A percentile compares a stretch with the other conserved stretches of the same genome.
Evolutionary conservation across 2,329 filamentous ascomycete species (phyloP).

Genomic region (Penicillium hordei): DNA sequence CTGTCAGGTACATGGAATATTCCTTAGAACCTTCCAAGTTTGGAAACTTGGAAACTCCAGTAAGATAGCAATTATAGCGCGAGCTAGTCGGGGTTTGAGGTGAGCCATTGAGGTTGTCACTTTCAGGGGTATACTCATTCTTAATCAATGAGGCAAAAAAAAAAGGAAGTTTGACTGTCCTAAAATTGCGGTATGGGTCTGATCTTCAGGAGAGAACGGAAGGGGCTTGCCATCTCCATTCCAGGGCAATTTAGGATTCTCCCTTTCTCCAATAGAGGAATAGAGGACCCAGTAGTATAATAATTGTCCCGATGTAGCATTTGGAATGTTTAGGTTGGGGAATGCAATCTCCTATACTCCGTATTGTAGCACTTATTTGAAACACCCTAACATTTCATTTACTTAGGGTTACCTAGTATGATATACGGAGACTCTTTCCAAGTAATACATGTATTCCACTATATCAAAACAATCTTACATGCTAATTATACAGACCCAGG

Average conservation of each 20-base stretch:
- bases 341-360: background rate
- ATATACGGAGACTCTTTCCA: background rate
- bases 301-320: background rate
- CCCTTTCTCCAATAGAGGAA: slow-evolving; percentile 2
- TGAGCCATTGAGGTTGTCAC: slow-evolving; percentile 2
- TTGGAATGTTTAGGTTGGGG: background rate
- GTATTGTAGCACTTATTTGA: background rate
- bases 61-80: background rate
- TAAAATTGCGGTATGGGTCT: slow-evolving; percentile 8
- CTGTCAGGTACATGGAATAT: background rate
- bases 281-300: background rate
- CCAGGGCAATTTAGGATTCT: slow-evolving; percentile 7
- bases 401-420: background rate
- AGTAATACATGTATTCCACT: background rate
- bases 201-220: slow-evolving; percentile 32
- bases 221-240: slow-evolving; percentile 20
- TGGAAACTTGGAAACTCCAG: background rate
- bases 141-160: background rate
- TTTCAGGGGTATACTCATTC: slow-evolving; percentile 1
- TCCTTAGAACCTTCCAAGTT: background rate
- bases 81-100: slow-evolving; percentile 2
- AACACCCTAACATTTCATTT: background rate
- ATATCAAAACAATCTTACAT: background rate
- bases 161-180: background rate
- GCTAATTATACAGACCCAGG: slow-evolving; percentile 11